Evolutionary conservation across 1,284 basidiomycete species (phyloP), one percentile per base, ranked within the genome.

Genomic region (Singerocomus rubriflavus): DNA sequence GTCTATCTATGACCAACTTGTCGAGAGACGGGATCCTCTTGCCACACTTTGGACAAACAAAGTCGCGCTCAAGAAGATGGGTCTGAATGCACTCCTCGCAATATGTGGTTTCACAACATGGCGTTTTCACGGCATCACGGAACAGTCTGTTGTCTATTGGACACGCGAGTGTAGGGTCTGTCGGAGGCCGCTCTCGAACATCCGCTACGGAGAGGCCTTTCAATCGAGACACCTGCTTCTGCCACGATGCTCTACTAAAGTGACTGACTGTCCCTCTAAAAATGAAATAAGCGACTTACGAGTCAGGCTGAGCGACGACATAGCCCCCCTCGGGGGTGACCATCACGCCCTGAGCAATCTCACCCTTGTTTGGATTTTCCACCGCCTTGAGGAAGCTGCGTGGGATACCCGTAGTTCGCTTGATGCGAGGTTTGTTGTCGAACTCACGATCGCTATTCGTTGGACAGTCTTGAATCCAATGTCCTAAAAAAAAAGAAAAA

Each of bases 401-500:
- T 9, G 97, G 97, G 55, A 97, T 97, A 73, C 97, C 97, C 5
- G 97, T 99, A 3, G 97, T 98, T 47, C 97, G 84, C 68, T 98
- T 98, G 68, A 98, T 95, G 29, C 95, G 86, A 46, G 96, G 96
- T 53, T 91, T 79, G 62, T 98, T 91, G 70, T 97, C 93, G 58
- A 87, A 97, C 32, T 95, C 92, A 33, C 91, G 88, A 68, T 99
- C 93, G 60, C 91, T 93, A 67, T 98, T 98, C 4, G 93, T 97
- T 0, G 97, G 97, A 66, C 97, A 99, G 58, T 97, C 93, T 69
- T 99, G 96, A 58, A 99, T 99, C 97, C 97, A 99, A 66, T 99
- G 97, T 29, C 94, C 93, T 95, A 69, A 2, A 46, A 43, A 32
- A 52, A 44, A 32, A 50, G n/a, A n/a, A 21, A 21, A 21, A 4